Evolutionary conservation across 768 basidiomycete genomes (phyloP).

Genomic region (Russula ochroleuca): DNA sequence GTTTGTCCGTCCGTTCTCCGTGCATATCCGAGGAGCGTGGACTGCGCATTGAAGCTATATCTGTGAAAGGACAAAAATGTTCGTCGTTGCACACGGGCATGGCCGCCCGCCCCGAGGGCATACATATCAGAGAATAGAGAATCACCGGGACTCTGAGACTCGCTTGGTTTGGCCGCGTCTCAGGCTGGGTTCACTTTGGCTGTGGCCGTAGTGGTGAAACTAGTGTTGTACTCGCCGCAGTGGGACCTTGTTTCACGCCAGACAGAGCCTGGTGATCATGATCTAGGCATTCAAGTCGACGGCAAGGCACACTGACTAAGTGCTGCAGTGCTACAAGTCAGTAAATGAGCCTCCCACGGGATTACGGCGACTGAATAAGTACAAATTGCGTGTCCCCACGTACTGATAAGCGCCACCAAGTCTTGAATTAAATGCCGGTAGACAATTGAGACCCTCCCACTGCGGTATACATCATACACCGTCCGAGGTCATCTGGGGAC

Average conservation of each 20-base stretch:
- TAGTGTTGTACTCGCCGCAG: too few species aligned
- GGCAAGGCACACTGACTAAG: not conserved
- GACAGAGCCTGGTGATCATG: not conserved
- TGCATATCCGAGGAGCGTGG: too few species aligned
- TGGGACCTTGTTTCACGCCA: too few species aligned
- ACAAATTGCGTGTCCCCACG: not conserved
- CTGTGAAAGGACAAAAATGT: not conserved
- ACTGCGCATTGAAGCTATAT: too few species aligned
- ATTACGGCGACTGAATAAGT: not conserved
- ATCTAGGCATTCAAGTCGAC: not conserved
- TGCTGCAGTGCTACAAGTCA: not conserved
- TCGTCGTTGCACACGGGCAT: not conserved
- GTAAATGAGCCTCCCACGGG: not conserved
- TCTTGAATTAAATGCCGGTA: not conserved
- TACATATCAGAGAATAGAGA: too few species aligned
- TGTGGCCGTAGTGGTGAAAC: too few species aligned
- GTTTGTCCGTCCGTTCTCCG: too few species aligned
- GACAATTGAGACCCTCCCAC: conserved; percentile 3
- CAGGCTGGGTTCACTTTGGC: too few species aligned
- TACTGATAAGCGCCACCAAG: conserved; percentile 1
- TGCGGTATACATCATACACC: conserved; percentile 6
- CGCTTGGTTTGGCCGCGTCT: too few species aligned
- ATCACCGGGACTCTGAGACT: too few species aligned
- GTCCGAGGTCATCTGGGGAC: not conserved
- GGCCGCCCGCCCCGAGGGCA: too few species aligned